A percentile compares a stretch with the other conserved stretches of the same genome.
phyloP scores from a whole-genome alignment of 192 early-diverging fungal genomes.

The Umbelopsis sp. region DNA sequence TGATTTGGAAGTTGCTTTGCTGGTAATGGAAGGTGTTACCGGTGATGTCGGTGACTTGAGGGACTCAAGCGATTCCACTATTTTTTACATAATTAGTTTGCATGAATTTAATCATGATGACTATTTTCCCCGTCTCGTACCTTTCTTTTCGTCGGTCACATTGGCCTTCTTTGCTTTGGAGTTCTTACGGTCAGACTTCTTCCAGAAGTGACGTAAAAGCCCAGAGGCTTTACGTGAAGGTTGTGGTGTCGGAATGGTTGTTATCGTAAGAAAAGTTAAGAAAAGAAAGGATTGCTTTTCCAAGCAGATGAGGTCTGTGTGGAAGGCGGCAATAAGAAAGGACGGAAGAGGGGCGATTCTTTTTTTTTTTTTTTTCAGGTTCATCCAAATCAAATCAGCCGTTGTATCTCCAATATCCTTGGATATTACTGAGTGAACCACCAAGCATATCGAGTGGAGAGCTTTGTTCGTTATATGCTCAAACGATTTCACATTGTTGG shows the following conservation, averaged over 20 bases:
- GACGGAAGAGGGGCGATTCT: no score
- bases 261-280: background rate
- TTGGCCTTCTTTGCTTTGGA: slow-evolving; percentile 3
- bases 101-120: background rate
- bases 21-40: background rate
- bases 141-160: slow-evolving; percentile 5
- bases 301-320: no score
- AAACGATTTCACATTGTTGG: no score
- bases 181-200: slow-evolving; percentile 10
- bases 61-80: background rate
- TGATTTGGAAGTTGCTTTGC: slow-evolving; percentile 10
- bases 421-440: no score
- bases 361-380: no score
- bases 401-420: no score
- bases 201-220: slow-evolving; percentile 15
- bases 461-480: no score
- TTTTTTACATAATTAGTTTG: no score
- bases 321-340: no score
- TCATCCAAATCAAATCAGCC: no score
- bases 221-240: slow-evolving; percentile 19
- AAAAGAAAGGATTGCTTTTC: background rate
- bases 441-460: no score
- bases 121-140: background rate
- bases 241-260: slow-evolving; percentile 10
- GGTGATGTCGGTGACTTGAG: slow-evolving; percentile 10